Base-by-base conservation (phyloP, 2,329 filamentous ascomycete genomes). In the Purpureocillium takamizusanense region DNA sequence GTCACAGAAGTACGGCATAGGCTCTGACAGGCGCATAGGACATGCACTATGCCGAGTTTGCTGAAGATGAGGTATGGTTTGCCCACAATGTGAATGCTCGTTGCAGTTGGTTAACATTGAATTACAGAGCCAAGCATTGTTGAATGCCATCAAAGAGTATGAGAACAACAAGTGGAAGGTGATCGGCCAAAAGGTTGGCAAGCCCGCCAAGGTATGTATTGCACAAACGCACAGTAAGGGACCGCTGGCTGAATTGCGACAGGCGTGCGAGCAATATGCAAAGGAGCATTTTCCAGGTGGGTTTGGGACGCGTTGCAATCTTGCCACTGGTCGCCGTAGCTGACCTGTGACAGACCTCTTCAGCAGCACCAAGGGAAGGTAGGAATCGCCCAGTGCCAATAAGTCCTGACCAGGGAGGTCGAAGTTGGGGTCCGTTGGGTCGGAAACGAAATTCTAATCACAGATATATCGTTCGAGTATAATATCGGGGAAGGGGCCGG, bases 31-130 rank as follows among this genome's bases (percentile, higher is more conserved):
- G 14, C 23, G 30, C 16, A 32, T 36, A 92, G 86, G 92, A 98
- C 53, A 98, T 98, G 92, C 92, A 98, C 59, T 97, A 97, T 60
- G 92, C 92, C 48, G 92, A 97, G 59, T 97, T 98, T 60, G 89
- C 86, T 36, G 90, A 95, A 69, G 88, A 97, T 56, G 92, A 95
- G 78, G 87, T 94, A 74, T 60, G 68, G 10, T 10, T 63, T 44
- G 12, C 2, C 4, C 15, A 51, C 48, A 48, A 36, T 41, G 32
- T 36, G 36, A 37, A 28, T 39, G 5, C 10, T 31, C 41, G 39
- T 39, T 37, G 37, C 43, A 43, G 46, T 51, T 41, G 45, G 41
- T 38, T 41, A 15, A 36, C 44, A 36, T 45, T 45, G 45, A 30
- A 2, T 30, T 49, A 45, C 71, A 86, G 77, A 87, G 80, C 55